Base-by-base conservation (phyloP, 371 early-diverging fungal species). In the Zychaea mexicana region DNA sequence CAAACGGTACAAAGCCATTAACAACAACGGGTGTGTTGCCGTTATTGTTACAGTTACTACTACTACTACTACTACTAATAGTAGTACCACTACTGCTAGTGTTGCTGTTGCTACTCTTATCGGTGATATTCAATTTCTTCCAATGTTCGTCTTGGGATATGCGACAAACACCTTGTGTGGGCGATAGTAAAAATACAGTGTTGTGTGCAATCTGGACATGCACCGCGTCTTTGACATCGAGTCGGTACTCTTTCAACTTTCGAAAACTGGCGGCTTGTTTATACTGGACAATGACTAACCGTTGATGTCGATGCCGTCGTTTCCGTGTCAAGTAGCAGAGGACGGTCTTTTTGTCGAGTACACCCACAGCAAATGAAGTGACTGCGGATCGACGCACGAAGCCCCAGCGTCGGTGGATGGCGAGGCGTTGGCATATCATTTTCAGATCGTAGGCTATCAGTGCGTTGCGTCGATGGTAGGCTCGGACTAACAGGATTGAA, bases 381-480 rank as follows among this genome's bases (percentile, higher is more conserved):
- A 61, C 62, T 6, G 62, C 22, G n/a, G 62, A 61, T 47, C 47
- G 26, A 17, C 46, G 55, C 21, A 62, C 27, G 24, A 55, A 42
- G 17, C 56, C 42, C 46, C 52, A 62, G 8, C 46, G 57, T 15
- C 58, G 67, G 52, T 57, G 61, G 27, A 36, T 52, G 8, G 42
- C 22, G 3, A 28, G 46, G 2, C 60, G 57, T 27, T 46, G 45
- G 26, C 53, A 56, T 0, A 63, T 38, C 3, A 39, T 45, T 19
- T 58, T 52, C 2, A 65, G 32, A 45, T 59, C 65, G 26, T 73
- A 73, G 0, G 73, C 73, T 28, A 33, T 30, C n/a, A 66, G 52
- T 27, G 62, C 52, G 10, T 66, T 61, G 6, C 39, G 49, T 26
- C 56, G 60, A 13, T 36, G 49, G 2, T 60, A 52, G 3, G 55